Conservation (phyloP, 768 basidiomycete genomes). For the Termitomyces sp. region DNA sequence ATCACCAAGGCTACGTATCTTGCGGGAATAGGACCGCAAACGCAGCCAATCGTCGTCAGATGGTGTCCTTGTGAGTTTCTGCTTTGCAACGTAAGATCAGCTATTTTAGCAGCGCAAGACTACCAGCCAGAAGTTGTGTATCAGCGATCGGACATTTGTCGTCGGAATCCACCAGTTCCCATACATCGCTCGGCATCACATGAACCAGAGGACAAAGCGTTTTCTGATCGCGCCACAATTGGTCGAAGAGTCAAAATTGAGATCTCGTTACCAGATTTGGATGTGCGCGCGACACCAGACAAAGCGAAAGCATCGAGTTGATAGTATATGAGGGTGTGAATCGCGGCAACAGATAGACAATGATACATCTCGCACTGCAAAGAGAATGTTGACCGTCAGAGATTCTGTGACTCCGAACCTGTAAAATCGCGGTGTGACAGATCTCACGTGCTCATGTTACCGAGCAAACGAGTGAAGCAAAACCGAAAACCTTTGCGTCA, state of each 20-base stretch:
- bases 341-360: background rate
- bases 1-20: background rate
- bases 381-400: no score
- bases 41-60: background rate
- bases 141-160: no score
- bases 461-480: no score
- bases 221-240: background rate
- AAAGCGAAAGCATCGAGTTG: background rate
- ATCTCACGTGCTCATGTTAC: no score
- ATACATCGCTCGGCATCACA: constrained; percentile 4
- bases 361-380: background rate
- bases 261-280: background rate
- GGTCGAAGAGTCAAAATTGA: background rate
- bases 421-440: no score
- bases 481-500: no score
- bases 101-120: no score
- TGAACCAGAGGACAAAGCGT: background rate
- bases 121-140: background rate
- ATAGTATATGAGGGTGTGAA: background rate
- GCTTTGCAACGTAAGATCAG: no score
- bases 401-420: no score
- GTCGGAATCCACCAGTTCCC: background rate
- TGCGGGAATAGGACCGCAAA: background rate
- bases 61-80: background rate
- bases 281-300: background rate